Percentiles rank a stretch among this genome's conserved stretches.
These are phyloP conservation scores for Durusdinium trenchii DNA, from an alignment of 73 alveolate genomes.

Conservation along the genomic window DNA sequence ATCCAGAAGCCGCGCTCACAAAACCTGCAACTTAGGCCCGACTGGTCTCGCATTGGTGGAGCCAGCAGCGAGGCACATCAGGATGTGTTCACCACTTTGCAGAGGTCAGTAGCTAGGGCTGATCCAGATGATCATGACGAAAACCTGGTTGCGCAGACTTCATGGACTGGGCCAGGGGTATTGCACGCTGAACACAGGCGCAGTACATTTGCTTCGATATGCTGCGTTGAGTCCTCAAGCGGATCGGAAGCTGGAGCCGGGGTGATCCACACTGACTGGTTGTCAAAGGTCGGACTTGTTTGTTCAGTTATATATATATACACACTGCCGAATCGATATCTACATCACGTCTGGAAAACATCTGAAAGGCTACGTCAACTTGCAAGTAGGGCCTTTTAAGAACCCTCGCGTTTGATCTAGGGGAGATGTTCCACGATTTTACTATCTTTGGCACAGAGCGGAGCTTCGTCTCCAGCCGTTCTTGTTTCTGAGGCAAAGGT, in stretches of 20 bases:
- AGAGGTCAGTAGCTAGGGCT: not conserved
- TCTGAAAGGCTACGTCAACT: no score
- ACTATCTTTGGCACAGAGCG: no score
- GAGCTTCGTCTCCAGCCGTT: not conserved
- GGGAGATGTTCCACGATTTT: no score
- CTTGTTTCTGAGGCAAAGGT: conserved; percentile 25
- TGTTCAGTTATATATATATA: no score
- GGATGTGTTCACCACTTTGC: not conserved
- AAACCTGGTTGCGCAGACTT: no score
- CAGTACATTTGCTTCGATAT: conserved; percentile 88
- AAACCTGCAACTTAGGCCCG: conserved; percentile 39
- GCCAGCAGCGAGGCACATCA: conserved; percentile 67
- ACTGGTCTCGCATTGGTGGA: conserved; percentile 89
- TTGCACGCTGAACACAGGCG: conserved; percentile 59
- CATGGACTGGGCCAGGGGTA: conserved; percentile 72
- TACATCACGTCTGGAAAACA: no score
- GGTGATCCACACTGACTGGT: no score
- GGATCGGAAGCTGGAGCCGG: not conserved
- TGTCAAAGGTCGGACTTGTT: no score
- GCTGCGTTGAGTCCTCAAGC: conserved; percentile 13
- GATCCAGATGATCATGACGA: no score
- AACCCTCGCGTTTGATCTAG: no score
- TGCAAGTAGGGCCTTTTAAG: no score
- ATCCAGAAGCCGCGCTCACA: not conserved
- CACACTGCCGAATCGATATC: no score